Base-by-base conservation (phyloP, 192 early-diverging fungal species). In the Rhizophlyctis rosea region DNA sequence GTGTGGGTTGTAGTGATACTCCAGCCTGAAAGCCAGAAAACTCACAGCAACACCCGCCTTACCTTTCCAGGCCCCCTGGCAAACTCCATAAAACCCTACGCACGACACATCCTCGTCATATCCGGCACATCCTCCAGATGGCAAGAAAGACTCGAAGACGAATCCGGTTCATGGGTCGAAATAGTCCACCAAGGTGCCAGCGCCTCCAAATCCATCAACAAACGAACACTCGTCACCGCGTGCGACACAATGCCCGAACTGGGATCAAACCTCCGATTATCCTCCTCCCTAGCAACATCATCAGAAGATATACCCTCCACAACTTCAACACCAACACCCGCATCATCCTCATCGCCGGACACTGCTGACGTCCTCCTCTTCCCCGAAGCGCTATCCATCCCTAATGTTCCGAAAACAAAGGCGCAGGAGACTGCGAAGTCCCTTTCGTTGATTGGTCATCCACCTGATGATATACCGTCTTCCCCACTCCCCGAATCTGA, bases 21-120 rank as follows among this genome's bases (percentile, higher is more conserved):
- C n/a, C n/a, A n/a, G n/a, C n/a, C n/a, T n/a, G n/a, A n/a, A n/a
- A n/a, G n/a, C n/a, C n/a, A n/a, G n/a, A n/a, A n/a, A n/a, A n/a
- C n/a, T n/a, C n/a, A n/a, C n/a, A n/a, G n/a, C n/a, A n/a, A n/a
- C n/a, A n/a, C n/a, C n/a, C n/a, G n/a, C n/a, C n/a, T n/a, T n/a
- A n/a, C n/a, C n/a, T n/a, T n/a, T n/a, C n/a, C n/a, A n/a, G 58
- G 50, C 9, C 53, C 60, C 0, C 29, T 81, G 65, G 29, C 54
- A 7, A 57, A 57, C 44, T 61, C 71, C 34, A 59, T 79, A 33
- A 81, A 81, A 50, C 80, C 80, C 36, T 81, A 81, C 67, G 62
- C 51, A 29, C 70, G 62, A 18, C 80, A 81, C 60, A 59, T 79
- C 32, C 64, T 81, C 51, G 52, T 77, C 56, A 23, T 60, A 29